phyloP scores from a whole-genome alignment of 768 basidiomycete genomes.

The Mycena venus region DNA sequence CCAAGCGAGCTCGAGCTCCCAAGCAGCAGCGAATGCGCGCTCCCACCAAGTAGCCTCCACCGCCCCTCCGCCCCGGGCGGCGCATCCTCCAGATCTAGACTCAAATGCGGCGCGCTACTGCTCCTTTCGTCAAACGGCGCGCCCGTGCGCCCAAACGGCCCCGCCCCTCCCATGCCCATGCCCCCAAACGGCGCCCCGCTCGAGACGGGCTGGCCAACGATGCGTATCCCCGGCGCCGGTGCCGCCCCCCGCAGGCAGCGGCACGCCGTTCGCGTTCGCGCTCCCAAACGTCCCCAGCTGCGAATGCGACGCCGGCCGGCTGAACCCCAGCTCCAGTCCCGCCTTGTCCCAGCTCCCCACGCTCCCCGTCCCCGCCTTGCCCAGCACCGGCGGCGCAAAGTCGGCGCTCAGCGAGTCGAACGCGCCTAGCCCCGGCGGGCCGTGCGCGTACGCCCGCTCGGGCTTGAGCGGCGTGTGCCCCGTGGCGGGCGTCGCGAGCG shows the following conservation, averaged over 20 bases:
- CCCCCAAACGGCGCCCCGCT: neutral
- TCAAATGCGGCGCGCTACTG: slow-evolving; percentile 25
- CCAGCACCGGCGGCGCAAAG: neutral
- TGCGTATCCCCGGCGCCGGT: slow-evolving; percentile 25
- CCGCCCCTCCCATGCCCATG: neutral
- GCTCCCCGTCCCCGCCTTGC: neutral
- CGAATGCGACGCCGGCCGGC: slow-evolving; percentile 24
- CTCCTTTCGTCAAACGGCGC: neutral
- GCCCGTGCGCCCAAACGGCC: neutral
- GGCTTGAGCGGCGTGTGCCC: slow-evolving; percentile 7
- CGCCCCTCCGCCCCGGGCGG: slow-evolving; percentile 32
- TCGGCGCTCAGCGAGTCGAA: neutral
- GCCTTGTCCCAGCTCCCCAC: slow-evolving; percentile 13
- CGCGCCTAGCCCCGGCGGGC: slow-evolving; percentile 23
- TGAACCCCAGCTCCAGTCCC: slow-evolving; percentile 33
- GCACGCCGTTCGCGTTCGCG: neutral
- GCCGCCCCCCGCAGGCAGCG: neutral
- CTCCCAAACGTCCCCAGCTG: slow-evolving; percentile 27
- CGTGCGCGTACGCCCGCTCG: slow-evolving; percentile 21
- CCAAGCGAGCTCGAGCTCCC: neutral
- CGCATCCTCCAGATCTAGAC: slow-evolving; percentile 30
- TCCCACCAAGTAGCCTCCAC: slow-evolving; percentile 28
- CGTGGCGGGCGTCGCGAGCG: slow-evolving; percentile 18
- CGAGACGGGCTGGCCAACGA: slow-evolving; percentile 3
- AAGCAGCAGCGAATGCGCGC: slow-evolving; percentile 9